These are phyloP conservation scores for Oxytropis ochrocephala DNA, from an alignment of 306 rosid species.

Conservation along the genomic window DNA sequence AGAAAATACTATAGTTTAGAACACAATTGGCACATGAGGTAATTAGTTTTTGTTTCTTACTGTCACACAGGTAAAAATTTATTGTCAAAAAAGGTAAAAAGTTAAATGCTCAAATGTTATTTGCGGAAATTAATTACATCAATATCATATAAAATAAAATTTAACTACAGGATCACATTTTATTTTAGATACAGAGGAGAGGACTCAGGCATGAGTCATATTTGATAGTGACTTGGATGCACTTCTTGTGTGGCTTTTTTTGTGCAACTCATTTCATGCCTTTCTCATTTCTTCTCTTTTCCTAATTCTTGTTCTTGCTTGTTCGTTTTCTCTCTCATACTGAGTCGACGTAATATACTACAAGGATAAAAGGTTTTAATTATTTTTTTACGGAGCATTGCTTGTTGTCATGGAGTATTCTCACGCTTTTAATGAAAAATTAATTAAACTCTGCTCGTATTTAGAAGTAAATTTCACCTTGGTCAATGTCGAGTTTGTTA, in stretches of 20 bases:
- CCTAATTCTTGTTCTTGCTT: neutral
- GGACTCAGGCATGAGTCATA: constrained; percentile 6
- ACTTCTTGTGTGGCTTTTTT: neutral
- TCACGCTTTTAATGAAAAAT: too few species aligned
- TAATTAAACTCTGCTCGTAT: too few species aligned
- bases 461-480: too few species aligned
- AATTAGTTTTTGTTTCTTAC: too few species aligned
- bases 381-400: too few species aligned
- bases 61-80: too few species aligned
- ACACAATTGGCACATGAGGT: too few species aligned
- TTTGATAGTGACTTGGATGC: constrained; percentile 16
- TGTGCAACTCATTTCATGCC: neutral
- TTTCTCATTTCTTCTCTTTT: neutral
- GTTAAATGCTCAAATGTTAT: neutral
- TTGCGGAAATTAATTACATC: neutral
- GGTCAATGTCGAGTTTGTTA: too few species aligned
- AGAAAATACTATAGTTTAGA: too few species aligned
- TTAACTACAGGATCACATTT: neutral
- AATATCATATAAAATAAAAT: neutral
- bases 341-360: neutral
- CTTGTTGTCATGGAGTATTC: too few species aligned
- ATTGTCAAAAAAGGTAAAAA: too few species aligned
- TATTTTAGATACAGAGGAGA: neutral
- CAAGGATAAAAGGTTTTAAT: neutral
- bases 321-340: neutral